These are phyloP conservation scores for Neoboletus magnificus DNA, from an alignment of 768 basidiomycete species.

Conservation along the genomic window DNA sequence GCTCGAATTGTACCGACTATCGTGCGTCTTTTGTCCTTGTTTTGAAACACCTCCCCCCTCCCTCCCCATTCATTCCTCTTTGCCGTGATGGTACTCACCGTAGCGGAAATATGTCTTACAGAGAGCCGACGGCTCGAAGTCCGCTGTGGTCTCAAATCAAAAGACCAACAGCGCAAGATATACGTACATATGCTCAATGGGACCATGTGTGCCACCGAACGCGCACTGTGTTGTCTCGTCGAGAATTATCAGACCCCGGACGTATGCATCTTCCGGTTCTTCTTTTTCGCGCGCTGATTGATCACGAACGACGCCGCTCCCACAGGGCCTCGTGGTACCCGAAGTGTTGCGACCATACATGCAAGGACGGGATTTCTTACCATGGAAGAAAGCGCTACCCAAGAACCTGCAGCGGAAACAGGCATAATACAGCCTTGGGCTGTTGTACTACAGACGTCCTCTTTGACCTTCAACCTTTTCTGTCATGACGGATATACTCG, in stretches of 20 bases:
- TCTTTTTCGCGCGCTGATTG: background rate
- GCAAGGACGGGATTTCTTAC: constrained; percentile 89
- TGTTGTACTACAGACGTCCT: background rate
- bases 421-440: constrained; percentile 24
- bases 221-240: constrained; percentile 94
- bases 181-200: constrained; percentile 99
- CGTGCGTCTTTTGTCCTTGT: constrained; percentile 54
- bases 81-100: background rate
- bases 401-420: constrained; percentile 77
- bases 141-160: constrained; percentile 85
- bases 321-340: constrained; percentile 85
- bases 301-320: background rate
- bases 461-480: background rate
- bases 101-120: constrained; percentile 30
- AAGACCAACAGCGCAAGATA: constrained; percentile 85
- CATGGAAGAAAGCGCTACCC: constrained; percentile 78
- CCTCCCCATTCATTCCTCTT: background rate
- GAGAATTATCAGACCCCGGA: constrained; percentile 98
- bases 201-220: constrained; percentile 94
- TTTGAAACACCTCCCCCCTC: too few species aligned
- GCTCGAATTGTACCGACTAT: constrained; percentile 98
- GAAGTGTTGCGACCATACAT: constrained; percentile 91
- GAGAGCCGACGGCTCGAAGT: constrained; percentile 93
- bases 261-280: constrained; percentile 41
- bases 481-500: too few species aligned